phyloP scores from a whole-genome alignment of 2,329 filamentous ascomycete genomes.

The Scedosporium aurantiacum region DNA sequence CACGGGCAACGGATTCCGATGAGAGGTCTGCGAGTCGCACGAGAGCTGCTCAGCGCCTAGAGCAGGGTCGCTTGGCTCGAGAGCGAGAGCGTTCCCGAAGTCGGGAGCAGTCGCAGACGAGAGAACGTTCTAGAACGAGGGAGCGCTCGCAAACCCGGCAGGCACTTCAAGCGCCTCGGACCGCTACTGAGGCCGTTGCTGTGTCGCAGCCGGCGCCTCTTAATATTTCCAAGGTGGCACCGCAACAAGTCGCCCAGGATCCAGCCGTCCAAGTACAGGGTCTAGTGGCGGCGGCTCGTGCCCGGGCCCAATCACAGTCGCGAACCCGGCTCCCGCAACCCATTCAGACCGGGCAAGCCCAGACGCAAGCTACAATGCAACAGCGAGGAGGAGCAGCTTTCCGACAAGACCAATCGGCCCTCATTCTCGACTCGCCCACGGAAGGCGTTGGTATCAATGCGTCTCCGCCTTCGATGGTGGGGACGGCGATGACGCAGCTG shows the following conservation, averaged over 20 bases:
- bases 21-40: constrained; percentile 2
- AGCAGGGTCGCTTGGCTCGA: not conserved
- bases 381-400: constrained; percentile 15
- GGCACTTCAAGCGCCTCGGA: not conserved
- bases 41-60: not conserved
- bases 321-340: constrained; percentile 2
- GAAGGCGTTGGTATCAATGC: constrained; percentile 10
- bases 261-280: not conserved
- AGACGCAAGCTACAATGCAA: constrained; percentile 5
- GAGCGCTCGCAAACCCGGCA: not conserved
- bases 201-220: not conserved
- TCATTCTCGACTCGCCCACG: constrained; percentile 31
- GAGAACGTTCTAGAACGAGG: not conserved
- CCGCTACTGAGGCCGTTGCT: not conserved
- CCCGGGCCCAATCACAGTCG: not conserved
- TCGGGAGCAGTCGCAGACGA: not conserved
- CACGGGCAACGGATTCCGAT: not conserved
- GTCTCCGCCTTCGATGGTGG: not conserved
- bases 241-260: not conserved
- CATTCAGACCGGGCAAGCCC: constrained; percentile 1
- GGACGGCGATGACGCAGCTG: not conserved
- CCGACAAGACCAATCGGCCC: constrained; percentile 22
- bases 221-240: not conserved
- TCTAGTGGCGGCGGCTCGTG: not conserved
- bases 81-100: not conserved